A percentile compares a stretch with the other conserved stretches of the same genome.
Evolutionary conservation across 371 early-diverging fungal species (phyloP).

Genomic region (Circinella umbellata): DNA sequence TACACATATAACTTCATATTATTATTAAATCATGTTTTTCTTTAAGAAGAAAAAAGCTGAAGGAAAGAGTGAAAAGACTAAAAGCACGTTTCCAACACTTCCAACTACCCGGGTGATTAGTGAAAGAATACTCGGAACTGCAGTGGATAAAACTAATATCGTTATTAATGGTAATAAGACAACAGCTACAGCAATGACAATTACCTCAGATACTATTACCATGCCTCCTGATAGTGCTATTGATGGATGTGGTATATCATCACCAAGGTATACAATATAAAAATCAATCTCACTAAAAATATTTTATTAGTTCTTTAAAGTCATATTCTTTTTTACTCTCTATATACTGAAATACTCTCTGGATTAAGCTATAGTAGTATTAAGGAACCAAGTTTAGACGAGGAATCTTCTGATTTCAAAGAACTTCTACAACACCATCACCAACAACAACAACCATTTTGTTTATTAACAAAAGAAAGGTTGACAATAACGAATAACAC

Average conservation of each 20-base stretch:
- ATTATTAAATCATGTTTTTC: slow-evolving; percentile 14
- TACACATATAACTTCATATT: too few relatives aligned
- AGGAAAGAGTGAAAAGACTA: slow-evolving; percentile 11
- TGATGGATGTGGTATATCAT: neutral
- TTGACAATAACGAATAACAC: too few relatives aligned
- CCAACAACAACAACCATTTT: neutral
- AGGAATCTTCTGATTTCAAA: neutral
- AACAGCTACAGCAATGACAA: neutral
- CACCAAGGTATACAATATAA: neutral
- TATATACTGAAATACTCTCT: too few relatives aligned
- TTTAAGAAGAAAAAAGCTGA: slow-evolving; percentile 15
- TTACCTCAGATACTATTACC: neutral
- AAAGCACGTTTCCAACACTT: slow-evolving; percentile 1
- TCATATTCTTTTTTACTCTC: too few relatives aligned
- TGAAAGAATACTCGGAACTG: slow-evolving; percentile 12
- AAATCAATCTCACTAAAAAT: neutral
- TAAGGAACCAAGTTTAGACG: neutral
- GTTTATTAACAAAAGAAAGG: too few relatives aligned
- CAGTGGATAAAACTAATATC: slow-evolving; percentile 17
- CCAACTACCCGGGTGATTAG: slow-evolving; percentile 21
- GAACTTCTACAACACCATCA: neutral
- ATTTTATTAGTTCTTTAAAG: too few relatives aligned
- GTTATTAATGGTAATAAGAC: neutral
- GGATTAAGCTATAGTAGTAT: too few relatives aligned
- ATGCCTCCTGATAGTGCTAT: slow-evolving; percentile 1